These are phyloP conservation scores for Metarhizium anisopliae DNA, from an alignment of 2,329 filamentous ascomycete species.

Conservation along the genomic window DNA sequence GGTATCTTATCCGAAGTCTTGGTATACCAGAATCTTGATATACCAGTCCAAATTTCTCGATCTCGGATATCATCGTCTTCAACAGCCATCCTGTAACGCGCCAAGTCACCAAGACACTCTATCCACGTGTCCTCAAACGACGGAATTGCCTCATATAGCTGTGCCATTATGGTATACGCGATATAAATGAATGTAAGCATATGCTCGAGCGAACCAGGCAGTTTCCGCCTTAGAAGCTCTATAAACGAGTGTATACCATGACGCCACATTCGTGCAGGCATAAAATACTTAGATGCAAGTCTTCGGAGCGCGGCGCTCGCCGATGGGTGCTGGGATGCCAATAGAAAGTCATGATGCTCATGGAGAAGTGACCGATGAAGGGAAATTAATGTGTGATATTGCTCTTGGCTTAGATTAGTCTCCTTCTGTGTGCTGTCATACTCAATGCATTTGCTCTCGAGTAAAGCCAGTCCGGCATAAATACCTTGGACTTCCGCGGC, in stretches of 20 bases:
- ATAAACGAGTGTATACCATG: slow-evolving; percentile 84
- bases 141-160: slow-evolving; percentile 66
- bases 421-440: slow-evolving; percentile 55
- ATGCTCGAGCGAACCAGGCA: slow-evolving; percentile 72
- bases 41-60: slow-evolving; percentile 71
- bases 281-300: slow-evolving; percentile 72
- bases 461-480: slow-evolving; percentile 75
- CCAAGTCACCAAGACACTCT: slow-evolving; percentile 81
- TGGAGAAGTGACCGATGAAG: slow-evolving; percentile 50
- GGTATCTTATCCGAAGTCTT: slow-evolving; percentile 72
- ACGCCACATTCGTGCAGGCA: slow-evolving; percentile 91
- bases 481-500: slow-evolving; percentile 76
- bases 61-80: slow-evolving; percentile 65
- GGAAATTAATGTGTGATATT: slow-evolving; percentile 78
- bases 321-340: slow-evolving; percentile 78
- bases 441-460: slow-evolving; percentile 81
- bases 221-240: slow-evolving; percentile 62
- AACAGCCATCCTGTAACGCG: slow-evolving; percentile 79
- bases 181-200: slow-evolving; percentile 89
- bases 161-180: slow-evolving; percentile 81
- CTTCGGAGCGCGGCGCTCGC: slow-evolving; percentile 51
- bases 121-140: slow-evolving; percentile 86
- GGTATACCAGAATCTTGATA: slow-evolving; percentile 76
- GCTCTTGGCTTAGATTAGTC: slow-evolving; percentile 48
- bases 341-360: slow-evolving; percentile 78